Conservation (phyloP, 139 green algal genomes). For the Coccomyxa sp. region DNA sequence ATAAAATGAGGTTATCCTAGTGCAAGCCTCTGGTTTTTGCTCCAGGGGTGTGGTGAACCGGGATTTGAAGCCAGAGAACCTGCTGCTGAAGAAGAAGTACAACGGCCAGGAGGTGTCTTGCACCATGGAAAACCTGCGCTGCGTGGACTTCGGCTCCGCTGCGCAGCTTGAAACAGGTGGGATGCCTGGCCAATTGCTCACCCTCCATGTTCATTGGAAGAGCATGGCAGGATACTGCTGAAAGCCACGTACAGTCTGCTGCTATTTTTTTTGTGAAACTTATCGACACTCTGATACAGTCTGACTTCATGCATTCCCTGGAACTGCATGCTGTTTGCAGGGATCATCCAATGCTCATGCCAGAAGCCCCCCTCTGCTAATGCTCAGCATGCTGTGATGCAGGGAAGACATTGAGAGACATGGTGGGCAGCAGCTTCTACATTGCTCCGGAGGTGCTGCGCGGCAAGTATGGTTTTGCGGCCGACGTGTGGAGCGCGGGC, state of each 20-base stretch:
- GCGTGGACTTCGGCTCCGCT: conserved; percentile 75
- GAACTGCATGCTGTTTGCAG: too few relatives aligned
- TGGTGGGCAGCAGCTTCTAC: conserved; percentile 33
- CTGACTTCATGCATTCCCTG: too few relatives aligned
- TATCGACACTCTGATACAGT: too few relatives aligned
- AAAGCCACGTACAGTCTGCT: too few relatives aligned
- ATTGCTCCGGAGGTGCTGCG: conserved; percentile 33
- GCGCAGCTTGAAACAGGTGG: conserved; percentile 41
- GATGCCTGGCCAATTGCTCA: not conserved
- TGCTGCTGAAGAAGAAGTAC: conserved; percentile 53
- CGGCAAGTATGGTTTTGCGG: conserved; percentile 15
- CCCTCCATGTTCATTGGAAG: too few relatives aligned
- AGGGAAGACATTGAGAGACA: conserved; percentile 1
- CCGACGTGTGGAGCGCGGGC: conserved; percentile 42
- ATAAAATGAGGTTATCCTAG: not conserved
- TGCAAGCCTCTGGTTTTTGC: conserved; percentile 16
- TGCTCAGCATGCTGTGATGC: not conserved
- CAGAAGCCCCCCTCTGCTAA: too few relatives aligned
- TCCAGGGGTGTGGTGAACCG: conserved; percentile 54
- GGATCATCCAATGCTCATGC: too few relatives aligned
- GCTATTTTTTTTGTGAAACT: too few relatives aligned
- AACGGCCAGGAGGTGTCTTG: not conserved
- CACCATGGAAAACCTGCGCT: conserved; percentile 43
- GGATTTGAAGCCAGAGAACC: conserved; percentile 91
- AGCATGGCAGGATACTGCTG: too few relatives aligned